Conservation (phyloP, 768 basidiomycete genomes). For the Panellus pusillus region DNA sequence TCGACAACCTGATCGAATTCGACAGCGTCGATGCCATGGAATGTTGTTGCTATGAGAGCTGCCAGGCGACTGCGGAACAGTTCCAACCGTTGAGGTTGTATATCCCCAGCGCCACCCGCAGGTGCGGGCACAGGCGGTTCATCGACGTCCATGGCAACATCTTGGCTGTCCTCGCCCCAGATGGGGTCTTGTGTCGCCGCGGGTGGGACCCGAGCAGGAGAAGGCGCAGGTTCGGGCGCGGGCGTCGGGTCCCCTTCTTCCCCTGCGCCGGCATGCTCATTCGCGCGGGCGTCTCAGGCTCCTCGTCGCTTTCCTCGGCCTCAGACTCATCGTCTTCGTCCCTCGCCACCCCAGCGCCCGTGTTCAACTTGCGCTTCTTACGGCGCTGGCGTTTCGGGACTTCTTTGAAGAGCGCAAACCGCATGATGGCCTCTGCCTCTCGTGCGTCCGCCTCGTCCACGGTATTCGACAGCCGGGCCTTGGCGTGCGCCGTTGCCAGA, state of each 20-base stretch:
- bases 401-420: conserved; percentile 97
- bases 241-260: conserved; percentile 18
- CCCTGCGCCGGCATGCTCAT: conserved; percentile 47
- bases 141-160: conserved; percentile 59
- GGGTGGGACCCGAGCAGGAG: conserved; percentile 23
- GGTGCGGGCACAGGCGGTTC: conserved; percentile 35
- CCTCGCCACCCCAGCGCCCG: conserved; percentile 49
- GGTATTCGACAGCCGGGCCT: conserved; percentile 83
- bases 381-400: conserved; percentile 79
- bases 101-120: conserved; percentile 39
- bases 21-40: conserved; percentile 78
- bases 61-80: conserved; percentile 83
- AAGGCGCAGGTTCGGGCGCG: conserved; percentile 6
- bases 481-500: conserved; percentile 96
- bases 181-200: conserved; percentile 50
- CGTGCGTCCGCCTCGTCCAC: conserved; percentile 85
- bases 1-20: conserved; percentile 69
- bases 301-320: conserved; percentile 49
- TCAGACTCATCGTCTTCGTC: conserved; percentile 57
- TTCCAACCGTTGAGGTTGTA: conserved; percentile 66
- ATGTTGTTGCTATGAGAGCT: conserved; percentile 60
- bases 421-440: conserved; percentile 92
- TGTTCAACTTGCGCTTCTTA: conserved; percentile 87
- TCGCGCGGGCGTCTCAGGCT: conserved; percentile 40
- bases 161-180: conserved; percentile 69